Evolutionary conservation across 768 basidiomycete genomes (phyloP).

Genomic region (Gautieria morchelliformis): DNA sequence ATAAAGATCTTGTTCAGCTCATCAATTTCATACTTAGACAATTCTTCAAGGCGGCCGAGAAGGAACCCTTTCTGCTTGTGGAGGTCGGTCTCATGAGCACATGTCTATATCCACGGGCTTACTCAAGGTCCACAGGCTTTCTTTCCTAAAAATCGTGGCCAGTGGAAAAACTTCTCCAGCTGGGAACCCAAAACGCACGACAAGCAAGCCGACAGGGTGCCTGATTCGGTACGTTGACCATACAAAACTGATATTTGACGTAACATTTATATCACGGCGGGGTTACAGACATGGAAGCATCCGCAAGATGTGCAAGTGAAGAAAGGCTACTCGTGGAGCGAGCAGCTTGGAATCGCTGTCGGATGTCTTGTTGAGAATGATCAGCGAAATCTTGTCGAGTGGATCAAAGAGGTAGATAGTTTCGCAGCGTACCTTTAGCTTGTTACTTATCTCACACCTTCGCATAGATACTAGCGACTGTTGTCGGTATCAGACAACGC

Average conservation of each 20-base stretch:
- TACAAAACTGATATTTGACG: conserved; percentile 16
- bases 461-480: conserved; percentile 48
- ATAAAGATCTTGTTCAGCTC: conserved; percentile 74
- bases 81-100: conserved; percentile 49
- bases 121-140: conserved; percentile 44
- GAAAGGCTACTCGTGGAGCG: conserved; percentile 81
- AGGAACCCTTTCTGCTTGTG: conserved; percentile 79
- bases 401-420: conserved; percentile 67
- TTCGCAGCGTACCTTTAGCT: not conserved
- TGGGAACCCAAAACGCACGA: conserved; percentile 49
- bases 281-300: conserved; percentile 12
- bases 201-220: conserved; percentile 24
- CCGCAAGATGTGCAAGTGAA: conserved; percentile 71
- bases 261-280: not conserved
- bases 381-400: conserved; percentile 56
- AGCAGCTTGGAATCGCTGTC: conserved; percentile 83
- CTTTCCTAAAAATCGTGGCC: conserved; percentile 80
- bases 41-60: conserved; percentile 87
- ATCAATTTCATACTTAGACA: conserved; percentile 82
- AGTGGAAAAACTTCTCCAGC: conserved; percentile 81
- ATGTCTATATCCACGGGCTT: conserved; percentile 5
- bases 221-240: not conserved
- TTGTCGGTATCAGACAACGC: conserved; percentile 47
- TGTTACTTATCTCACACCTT: not conserved
- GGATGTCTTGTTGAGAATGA: conserved; percentile 61